Base-by-base conservation (phyloP, 2,329 filamentous ascomycete genomes). In the Neonectria neomacrospora region DNA sequence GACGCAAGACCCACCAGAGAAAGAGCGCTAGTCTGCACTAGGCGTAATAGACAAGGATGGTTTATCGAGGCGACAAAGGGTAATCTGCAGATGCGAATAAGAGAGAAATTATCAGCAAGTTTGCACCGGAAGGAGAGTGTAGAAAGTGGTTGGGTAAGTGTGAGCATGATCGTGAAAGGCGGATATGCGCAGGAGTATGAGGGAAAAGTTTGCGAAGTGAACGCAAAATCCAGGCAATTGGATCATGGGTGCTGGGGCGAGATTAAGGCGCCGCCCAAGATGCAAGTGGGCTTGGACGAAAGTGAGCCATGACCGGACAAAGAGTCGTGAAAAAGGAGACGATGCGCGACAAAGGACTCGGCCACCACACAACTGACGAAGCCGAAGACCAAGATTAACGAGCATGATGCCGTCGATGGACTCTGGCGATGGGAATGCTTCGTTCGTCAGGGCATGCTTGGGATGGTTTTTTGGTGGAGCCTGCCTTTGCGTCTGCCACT, bases 81-180 rank as follows among this genome's bases (percentile, higher is more conserved):
- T 50, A 63, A 73, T 71, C 67, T 73, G 70, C 67, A 67, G 48
- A 60, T 32, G 28, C 54, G 64, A 57, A 44, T 61, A 56, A 68
- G 22, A 62, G 61, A 51, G 44, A 64, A 66, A 66, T 30, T 47
- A 73, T 73, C 71, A 73, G 71, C 61, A 66, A 73, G 57, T 65
- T 65, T 67, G 64, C 52, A 59, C 59, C 37, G 32, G 45, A 42
- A 55, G 44, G 37, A 23, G 26, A 45, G 42, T 54, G 48, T 11
- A 30, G 12, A 37, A 62, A 41, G 34, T 39, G 23, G 22, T 37
- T 45, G 28, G 47, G 54, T 58, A 37, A 20, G 16, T 30, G 39
- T 61, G 61, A 30, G n/a, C 42, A n/a, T 37, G 50, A 47, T 42
- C 3, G 42, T 37, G 41, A 34, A 39, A 41, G 52, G 48, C 51